phyloP scores from a whole-genome alignment of 108 stramenopile genomes.

The Mediolabrus comicus region DNA sequence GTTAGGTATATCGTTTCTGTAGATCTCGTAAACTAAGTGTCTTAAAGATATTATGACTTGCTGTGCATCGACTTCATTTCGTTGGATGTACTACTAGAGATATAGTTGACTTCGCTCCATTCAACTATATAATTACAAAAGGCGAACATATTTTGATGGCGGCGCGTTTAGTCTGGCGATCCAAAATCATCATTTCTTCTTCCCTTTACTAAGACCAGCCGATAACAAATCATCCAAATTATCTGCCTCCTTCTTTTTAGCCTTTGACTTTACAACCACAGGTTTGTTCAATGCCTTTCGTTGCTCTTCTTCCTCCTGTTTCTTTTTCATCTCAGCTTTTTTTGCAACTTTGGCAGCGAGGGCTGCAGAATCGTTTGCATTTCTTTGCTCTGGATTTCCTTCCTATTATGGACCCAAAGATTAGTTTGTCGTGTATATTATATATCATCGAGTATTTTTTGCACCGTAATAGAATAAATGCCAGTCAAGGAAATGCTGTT shows the following conservation, averaged over 20 bases:
- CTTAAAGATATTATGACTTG: too few relatives aligned
- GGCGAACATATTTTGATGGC: too few relatives aligned
- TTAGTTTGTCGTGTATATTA: background rate
- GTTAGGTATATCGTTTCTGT: background rate
- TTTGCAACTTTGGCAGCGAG: constrained; percentile 75
- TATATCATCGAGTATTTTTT: background rate
- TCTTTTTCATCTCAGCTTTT: constrained; percentile 62
- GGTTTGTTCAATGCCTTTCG: constrained; percentile 29
- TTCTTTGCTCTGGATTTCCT: constrained; percentile 66
- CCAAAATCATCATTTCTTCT: constrained; percentile 41
- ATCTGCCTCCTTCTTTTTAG: constrained; percentile 49
- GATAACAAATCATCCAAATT: constrained; percentile 66
- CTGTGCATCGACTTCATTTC: too few relatives aligned
- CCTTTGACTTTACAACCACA: constrained; percentile 51
- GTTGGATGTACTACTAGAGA: too few relatives aligned
- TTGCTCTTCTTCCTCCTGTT: constrained; percentile 39
- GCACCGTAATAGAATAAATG: background rate
- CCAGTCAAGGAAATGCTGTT: background rate
- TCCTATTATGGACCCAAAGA: constrained; percentile 35
- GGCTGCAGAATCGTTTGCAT: constrained; percentile 63
- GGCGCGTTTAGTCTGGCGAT: too few relatives aligned
- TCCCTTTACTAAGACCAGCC: constrained; percentile 55
- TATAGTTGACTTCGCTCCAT: too few relatives aligned
- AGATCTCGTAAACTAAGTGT: background rate
- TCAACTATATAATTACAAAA: too few relatives aligned